Conservation (phyloP, 2,329 filamentous ascomycete genomes). For the Gaeumannomyces tritici region DNA sequence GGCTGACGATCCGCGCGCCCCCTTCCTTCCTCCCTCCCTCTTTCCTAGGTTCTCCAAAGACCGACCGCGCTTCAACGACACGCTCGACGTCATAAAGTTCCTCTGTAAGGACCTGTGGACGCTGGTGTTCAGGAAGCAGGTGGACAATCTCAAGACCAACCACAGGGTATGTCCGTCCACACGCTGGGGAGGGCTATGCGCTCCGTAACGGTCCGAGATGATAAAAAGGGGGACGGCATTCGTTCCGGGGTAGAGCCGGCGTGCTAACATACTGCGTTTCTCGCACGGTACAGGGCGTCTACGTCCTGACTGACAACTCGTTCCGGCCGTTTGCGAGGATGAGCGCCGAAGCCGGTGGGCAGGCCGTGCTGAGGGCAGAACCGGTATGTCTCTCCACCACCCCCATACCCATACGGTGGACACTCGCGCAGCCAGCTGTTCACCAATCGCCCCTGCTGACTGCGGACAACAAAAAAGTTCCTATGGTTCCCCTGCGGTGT, state of each 20-base stretch:
- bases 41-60: conserved; percentile 65
- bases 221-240: no score
- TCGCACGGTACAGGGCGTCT: conserved; percentile 63
- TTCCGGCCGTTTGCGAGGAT: conserved; percentile 86
- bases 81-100: conserved; percentile 95
- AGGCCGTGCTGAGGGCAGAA: conserved; percentile 66
- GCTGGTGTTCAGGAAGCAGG: conserved; percentile 88
- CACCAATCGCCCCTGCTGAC: neutral
- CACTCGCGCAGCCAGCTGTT: no score
- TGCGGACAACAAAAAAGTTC: conserved; percentile 44
- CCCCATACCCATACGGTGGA: no score
- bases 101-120: conserved; percentile 98
- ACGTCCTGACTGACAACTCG: conserved; percentile 86
- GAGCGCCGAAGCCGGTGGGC: conserved; percentile 70
- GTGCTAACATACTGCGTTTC: conserved; percentile 5
- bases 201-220: neutral
- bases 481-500: conserved; percentile 93
- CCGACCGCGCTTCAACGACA: conserved; percentile 80
- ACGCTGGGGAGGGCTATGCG: conserved; percentile 13
- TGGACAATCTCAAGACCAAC: conserved; percentile 98
- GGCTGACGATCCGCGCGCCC: conserved; percentile 2
- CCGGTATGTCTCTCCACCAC: conserved; percentile 46
- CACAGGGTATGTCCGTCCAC: conserved; percentile 52
- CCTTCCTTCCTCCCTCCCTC: neutral
- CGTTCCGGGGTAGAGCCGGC: neutral